Evolutionary conservation across 2,329 filamentous ascomycete species (phyloP).

Genomic region (Neopestalotiopsis sp.): DNA sequence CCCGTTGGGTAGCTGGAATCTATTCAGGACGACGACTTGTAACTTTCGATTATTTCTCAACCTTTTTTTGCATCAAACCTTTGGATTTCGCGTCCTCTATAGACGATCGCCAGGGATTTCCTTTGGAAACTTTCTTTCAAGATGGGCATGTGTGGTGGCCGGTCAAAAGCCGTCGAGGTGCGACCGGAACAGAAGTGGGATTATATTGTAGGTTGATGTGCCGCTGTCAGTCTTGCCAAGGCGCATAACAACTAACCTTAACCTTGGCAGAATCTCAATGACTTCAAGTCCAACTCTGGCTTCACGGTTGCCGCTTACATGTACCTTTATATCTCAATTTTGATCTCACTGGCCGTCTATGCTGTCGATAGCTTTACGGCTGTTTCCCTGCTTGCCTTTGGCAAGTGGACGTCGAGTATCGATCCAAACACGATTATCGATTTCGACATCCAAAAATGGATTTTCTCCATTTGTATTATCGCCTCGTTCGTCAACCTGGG

Average conservation of each 20-base stretch:
- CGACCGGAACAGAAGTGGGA: slow-evolving; percentile 92
- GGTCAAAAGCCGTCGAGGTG: slow-evolving; percentile 66
- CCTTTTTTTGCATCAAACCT: not conserved
- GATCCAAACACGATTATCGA: slow-evolving; percentile 72
- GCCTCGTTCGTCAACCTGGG: slow-evolving; percentile 82
- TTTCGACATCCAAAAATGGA: slow-evolving; percentile 85
- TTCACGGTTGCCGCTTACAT: slow-evolving; percentile 79
- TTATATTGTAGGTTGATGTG: slow-evolving; percentile 71
- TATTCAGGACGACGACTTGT: not conserved
- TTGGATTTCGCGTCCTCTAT: not conserved
- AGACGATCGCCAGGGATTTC: not conserved
- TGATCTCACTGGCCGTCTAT: slow-evolving; percentile 84
- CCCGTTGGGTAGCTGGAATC: slow-evolving; percentile 21
- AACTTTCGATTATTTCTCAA: not conserved
- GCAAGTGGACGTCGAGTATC: slow-evolving; percentile 86
- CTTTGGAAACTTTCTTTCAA: slow-evolving; percentile 31
- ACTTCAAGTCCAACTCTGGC: slow-evolving; percentile 86
- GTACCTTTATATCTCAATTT: slow-evolving; percentile 80
- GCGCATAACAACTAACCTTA: slow-evolving; percentile 14
- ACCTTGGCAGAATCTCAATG: slow-evolving; percentile 53
- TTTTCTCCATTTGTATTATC: slow-evolving; percentile 92
- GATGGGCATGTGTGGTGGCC: slow-evolving; percentile 69
- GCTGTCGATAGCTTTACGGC: slow-evolving; percentile 91
- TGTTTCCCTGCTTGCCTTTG: slow-evolving; percentile 86
- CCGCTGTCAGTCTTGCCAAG: not conserved